These are phyloP conservation scores for Arthroderma sp. DNA, from an alignment of 2,329 filamentous ascomycete species.

Conservation along the genomic window DNA sequence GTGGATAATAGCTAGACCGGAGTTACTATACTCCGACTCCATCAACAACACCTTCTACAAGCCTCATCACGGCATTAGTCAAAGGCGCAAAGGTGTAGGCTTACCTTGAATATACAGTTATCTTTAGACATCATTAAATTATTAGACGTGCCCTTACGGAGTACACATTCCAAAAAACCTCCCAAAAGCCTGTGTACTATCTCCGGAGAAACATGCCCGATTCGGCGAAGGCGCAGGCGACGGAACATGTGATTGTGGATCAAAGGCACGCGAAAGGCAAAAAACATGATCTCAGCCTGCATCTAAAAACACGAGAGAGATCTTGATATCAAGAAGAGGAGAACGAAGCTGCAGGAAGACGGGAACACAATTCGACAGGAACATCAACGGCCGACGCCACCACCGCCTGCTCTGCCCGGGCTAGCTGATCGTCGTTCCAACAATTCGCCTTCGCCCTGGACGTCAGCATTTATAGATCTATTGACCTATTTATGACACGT, in stretches of 20 bases:
- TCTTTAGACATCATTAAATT: no score
- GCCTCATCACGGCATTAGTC: no score
- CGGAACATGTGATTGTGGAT: not conserved
- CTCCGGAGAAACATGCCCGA: not conserved
- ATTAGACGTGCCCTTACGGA: no score
- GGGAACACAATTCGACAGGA: not conserved
- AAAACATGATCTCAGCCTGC: conserved; percentile 1
- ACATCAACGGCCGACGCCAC: not conserved
- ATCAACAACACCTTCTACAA: not conserved
- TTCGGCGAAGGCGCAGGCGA: no score
- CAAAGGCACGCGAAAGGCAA: not conserved
- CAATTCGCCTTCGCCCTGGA: not conserved
- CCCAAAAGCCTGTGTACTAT: no score
- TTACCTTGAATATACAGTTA: no score
- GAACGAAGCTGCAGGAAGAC: not conserved
- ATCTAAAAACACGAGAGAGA: not conserved
- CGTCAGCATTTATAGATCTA: not conserved
- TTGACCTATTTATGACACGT: not conserved
- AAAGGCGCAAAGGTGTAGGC: no score
- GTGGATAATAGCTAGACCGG: not conserved
- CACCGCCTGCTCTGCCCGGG: not conserved
- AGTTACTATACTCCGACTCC: not conserved
- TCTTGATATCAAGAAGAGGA: not conserved
- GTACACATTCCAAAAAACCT: no score
- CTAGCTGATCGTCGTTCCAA: not conserved